phyloP scores from a whole-genome alignment of 2,329 filamentous ascomycete species.

The Trichoderma afroharzianum region DNA sequence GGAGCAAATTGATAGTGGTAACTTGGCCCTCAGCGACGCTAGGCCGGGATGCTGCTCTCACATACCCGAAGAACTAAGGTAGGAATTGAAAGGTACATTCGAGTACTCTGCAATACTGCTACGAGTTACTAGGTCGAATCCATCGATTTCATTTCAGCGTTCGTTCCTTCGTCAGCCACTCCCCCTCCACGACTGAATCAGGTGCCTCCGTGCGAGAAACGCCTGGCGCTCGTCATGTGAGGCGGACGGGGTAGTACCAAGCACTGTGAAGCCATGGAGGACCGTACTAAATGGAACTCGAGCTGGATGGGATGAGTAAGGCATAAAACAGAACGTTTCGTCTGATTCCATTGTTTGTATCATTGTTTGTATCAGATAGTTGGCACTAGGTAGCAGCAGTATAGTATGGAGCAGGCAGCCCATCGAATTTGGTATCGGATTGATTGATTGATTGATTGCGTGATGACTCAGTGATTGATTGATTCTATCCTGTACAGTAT shows the following conservation, averaged over 20 bases:
- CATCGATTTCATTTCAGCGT: neutral
- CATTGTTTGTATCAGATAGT: neutral
- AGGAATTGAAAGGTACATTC: neutral
- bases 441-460: neutral
- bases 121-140: neutral
- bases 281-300: too few relatives aligned
- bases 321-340: neutral
- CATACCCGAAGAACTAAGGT: neutral
- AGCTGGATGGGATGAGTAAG: too few relatives aligned
- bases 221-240: constrained; percentile 11
- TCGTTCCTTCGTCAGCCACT: constrained; percentile 10
- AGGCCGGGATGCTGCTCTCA: neutral
- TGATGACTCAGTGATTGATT: neutral
- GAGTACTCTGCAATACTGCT: neutral
- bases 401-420: neutral
- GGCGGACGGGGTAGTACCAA: neutral
- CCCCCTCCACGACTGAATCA: constrained; percentile 16
- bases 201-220: constrained; percentile 17
- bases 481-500: neutral
- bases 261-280: neutral
- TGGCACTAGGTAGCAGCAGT: neutral
- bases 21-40: neutral
- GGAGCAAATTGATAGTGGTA: neutral
- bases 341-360: neutral
- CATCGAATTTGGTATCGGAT: neutral